phyloP scores from a whole-genome alignment of 2,329 filamentous ascomycete species.

The Botryotinia calthae region DNA sequence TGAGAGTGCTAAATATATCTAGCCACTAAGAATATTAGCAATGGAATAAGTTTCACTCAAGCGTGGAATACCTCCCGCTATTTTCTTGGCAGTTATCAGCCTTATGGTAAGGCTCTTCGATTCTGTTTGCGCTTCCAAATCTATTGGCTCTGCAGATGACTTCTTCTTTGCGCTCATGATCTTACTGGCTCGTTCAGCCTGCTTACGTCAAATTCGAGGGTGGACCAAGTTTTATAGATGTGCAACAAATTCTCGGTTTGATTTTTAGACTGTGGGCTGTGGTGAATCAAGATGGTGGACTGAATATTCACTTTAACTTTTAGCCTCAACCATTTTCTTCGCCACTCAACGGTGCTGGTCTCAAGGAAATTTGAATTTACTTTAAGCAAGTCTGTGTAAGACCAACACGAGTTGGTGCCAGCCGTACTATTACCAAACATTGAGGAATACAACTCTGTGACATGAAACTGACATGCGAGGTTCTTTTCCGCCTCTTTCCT shows the following conservation, averaged over 20 bases:
- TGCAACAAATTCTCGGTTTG: neutral
- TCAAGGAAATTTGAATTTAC: neutral
- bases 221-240: neutral
- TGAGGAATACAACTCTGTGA: too few relatives aligned
- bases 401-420: too few relatives aligned
- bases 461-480: too few relatives aligned
- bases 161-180: neutral
- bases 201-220: constrained; percentile 10
- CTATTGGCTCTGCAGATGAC: neutral
- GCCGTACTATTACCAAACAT: neutral
- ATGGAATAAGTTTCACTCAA: neutral
- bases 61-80: neutral
- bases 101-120: neutral
- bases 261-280: neutral
- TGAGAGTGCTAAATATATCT: too few relatives aligned
- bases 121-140: neutral
- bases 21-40: fast-evolving
- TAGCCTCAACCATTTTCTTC: neutral
- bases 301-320: neutral
- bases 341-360: neutral
- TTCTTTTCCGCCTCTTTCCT: neutral
- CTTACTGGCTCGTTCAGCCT: neutral
- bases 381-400: neutral
- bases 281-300: neutral
- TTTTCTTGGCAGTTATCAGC: neutral